Base-by-base conservation (phyloP, 345 rosid species). In the Corchorus olitorius region DNA sequence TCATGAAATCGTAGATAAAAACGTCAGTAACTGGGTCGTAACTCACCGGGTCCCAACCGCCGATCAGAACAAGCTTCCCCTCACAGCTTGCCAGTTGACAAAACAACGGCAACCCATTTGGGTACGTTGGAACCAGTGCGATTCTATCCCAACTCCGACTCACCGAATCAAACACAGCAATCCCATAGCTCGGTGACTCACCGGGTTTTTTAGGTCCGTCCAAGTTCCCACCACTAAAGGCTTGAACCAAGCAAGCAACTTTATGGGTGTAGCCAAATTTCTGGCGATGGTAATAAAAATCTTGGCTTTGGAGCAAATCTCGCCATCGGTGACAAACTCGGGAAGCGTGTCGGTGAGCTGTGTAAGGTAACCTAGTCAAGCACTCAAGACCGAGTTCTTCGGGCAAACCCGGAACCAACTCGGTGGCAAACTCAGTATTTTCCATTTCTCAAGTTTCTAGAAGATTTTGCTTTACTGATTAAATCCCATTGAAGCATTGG, bases 31-130 rank as follows among this genome's bases (percentile, higher is more conserved):
- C 76, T 33, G 88, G 90, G 46, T 84, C 86, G 75, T 89, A 91
- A 53, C 74, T 86, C 59, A 22, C 83, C 27, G 90, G 93, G 75
- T 89, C 86, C 93, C 97, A 91, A 19, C 91, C 94, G 35, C 94
- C 97, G 86, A 89, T 74, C n/a, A 88, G 77, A 37, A 88, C 85
- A 14, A 91, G 86, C 84, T 85, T 83, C 69, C 90, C 90, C 33
- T 86, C 94, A 39, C 82, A 82, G 59, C 92, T 78, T 4, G 86
- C 86, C 66, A 88, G 39, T 64, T 86, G 90, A 79, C 89, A 88
- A 71, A 89, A 91, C 85, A 89, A 71, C 4, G 92, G 93, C 48
- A 91, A 83, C 52, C 93, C 93, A 66, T 77, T 71, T 7, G 88
- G 84, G 86, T 81, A 86, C 15, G 35, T 58, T 1, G 89, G 89